Evolutionary conservation across 805 yeast species (phyloP).

Genomic region (Wickerhamiella musiphila): DNA sequence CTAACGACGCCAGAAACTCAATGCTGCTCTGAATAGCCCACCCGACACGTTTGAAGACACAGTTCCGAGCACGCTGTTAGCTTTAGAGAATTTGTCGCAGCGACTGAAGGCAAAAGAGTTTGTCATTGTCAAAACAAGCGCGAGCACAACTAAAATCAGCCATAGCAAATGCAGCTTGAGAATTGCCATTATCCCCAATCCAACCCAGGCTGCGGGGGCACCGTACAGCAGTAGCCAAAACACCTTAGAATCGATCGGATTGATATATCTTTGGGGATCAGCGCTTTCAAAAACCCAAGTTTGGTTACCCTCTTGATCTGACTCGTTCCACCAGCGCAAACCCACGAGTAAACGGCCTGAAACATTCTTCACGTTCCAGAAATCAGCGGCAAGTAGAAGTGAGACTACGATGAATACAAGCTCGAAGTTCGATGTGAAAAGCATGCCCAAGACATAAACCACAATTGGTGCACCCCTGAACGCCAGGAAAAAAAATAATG

Average conservation of each 20-base stretch:
- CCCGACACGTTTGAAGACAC: constrained; percentile 14
- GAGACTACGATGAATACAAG: constrained; percentile 65
- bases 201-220: constrained; percentile 60
- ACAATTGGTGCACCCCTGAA: constrained; percentile 46
- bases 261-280: constrained; percentile 44
- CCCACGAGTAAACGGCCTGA: constrained; percentile 85
- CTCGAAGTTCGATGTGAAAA: constrained; percentile 38
- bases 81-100: constrained; percentile 84
- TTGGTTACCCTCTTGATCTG: constrained; percentile 43
- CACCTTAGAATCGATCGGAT: constrained; percentile 79
- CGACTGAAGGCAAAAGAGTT: constrained; percentile 82
- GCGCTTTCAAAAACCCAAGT: constrained; percentile 84
- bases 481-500: constrained; percentile 43
- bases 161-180: constrained; percentile 57
- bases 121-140: constrained; percentile 54
- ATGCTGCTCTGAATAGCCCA: constrained; percentile 4
- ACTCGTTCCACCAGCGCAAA: constrained; percentile 89
- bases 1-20: background rate
- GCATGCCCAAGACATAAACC: constrained; percentile 51
- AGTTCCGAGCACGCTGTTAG: constrained; percentile 37
- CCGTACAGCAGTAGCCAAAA: constrained; percentile 71
- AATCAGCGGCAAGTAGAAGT: constrained; percentile 68
- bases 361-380: constrained; percentile 85
- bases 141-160: constrained; percentile 32
- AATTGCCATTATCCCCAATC: constrained; percentile 59